phyloP scores from a whole-genome alignment of 257 asterid species.

The Ilex asprella region DNA sequence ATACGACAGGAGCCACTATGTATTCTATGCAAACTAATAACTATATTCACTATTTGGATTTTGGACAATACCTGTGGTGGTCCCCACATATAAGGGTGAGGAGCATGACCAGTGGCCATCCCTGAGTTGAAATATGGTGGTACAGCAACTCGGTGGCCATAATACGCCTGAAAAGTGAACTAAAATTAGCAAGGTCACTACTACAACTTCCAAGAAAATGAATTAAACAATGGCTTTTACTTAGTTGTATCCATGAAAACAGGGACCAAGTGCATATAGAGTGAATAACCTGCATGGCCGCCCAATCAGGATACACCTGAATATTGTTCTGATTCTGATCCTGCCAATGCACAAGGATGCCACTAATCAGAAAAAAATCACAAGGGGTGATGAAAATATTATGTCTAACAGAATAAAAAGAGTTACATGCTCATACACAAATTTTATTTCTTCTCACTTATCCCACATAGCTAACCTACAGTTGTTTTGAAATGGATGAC shows the following conservation, averaged over 20 bases:
- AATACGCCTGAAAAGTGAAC: slow-evolving; percentile 51
- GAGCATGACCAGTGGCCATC: slow-evolving; percentile 71
- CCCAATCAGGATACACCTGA: slow-evolving; percentile 91
- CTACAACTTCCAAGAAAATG: not conserved
- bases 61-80: slow-evolving; percentile 73
- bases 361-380: slow-evolving; percentile 15
- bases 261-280: not conserved
- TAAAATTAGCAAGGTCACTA: slow-evolving; percentile 2
- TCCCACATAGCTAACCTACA: too few species aligned
- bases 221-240: too few species aligned
- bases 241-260: too few species aligned
- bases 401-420: too few species aligned
- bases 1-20: too few species aligned
- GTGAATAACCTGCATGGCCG: slow-evolving; percentile 76
- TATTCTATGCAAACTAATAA: too few species aligned
- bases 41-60: too few species aligned
- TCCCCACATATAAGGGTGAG: slow-evolving; percentile 93
- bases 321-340: slow-evolving; percentile 48
- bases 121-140: slow-evolving; percentile 82
- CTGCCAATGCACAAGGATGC: slow-evolving; percentile 38
- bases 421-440: too few species aligned
- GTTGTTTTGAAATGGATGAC: too few species aligned
- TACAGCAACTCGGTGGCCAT: slow-evolving; percentile 91
- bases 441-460: too few species aligned
- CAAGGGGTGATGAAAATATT: not conserved